Percentiles rank a stretch among this genome's conserved stretches.
phyloP scores from a whole-genome alignment of 495 filamentous ascomycete species.

The Bathelium albidoporum region DNA sequence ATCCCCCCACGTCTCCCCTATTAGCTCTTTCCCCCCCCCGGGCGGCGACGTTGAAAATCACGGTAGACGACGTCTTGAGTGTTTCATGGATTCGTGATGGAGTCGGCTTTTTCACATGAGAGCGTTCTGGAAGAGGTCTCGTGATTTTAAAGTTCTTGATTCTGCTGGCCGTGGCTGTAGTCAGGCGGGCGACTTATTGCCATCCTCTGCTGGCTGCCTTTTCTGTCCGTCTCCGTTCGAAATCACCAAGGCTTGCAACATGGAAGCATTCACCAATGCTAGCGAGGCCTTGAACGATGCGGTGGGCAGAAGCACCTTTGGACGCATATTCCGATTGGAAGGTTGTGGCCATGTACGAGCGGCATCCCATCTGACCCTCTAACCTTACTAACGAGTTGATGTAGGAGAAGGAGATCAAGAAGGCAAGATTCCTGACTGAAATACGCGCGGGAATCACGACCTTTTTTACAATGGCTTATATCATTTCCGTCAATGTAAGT shows the following conservation, averaged over 20 bases:
- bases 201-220: background rate
- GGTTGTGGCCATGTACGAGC: conserved; percentile 60
- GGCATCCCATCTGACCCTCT: background rate
- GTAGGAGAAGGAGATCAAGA: conserved; percentile 55
- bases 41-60: background rate
- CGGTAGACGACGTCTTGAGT: background rate
- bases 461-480: conserved; percentile 84
- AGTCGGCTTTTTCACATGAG: background rate
- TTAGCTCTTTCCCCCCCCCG: background rate
- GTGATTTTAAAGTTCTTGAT: background rate
- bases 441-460: conserved; percentile 67
- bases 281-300: conserved; percentile 40
- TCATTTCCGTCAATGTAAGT: conserved; percentile 53
- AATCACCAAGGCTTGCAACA: background rate
- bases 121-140: background rate
- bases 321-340: conserved; percentile 64
- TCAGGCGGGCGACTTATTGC: background rate
- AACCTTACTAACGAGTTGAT: background rate
- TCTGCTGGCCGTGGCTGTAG: background rate
- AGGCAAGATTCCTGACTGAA: conserved; percentile 69
- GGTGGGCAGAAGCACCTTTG: conserved; percentile 50
- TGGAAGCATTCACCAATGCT: background rate
- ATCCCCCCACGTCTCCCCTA: background rate
- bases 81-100: background rate
- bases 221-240: background rate